Percentiles rank a stretch among this genome's conserved stretches.
These are phyloP conservation scores for Trametes elegans DNA, from an alignment of 768 basidiomycete genomes.

Conservation along the genomic window DNA sequence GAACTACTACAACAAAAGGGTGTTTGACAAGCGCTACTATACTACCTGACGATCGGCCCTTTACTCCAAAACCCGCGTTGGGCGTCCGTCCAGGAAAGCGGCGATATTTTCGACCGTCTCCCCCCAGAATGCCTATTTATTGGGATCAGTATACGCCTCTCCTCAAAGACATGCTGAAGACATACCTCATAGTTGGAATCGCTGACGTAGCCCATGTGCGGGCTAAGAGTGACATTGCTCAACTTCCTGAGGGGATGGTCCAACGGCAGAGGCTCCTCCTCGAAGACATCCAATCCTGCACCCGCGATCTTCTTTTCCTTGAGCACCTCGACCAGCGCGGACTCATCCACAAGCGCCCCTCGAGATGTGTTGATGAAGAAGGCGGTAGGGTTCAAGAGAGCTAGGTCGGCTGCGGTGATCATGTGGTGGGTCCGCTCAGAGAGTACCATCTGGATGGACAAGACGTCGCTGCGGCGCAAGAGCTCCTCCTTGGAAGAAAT, in stretches of 20 bases:
- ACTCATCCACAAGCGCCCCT: conserved; percentile 64
- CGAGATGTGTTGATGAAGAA: conserved; percentile 67
- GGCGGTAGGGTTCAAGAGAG: conserved; percentile 53
- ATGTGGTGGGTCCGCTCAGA: conserved; percentile 50
- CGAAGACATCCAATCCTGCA: conserved; percentile 66
- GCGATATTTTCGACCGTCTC: conserved; percentile 59
- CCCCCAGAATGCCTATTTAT: conserved; percentile 45
- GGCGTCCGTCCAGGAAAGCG: conserved; percentile 47
- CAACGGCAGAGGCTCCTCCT: conserved; percentile 60
- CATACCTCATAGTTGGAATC: conserved; percentile 51
- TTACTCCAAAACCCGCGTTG: conserved; percentile 27
- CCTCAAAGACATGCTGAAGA: too few species aligned
- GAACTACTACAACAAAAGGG: too few species aligned
- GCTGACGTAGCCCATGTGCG: conserved; percentile 58
- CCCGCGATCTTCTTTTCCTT: conserved; percentile 49
- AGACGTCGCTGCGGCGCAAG: conserved; percentile 51
- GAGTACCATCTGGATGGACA: conserved; percentile 61
- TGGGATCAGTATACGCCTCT: background rate
- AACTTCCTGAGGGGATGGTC: conserved; percentile 51
- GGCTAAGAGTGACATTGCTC: conserved; percentile 56
- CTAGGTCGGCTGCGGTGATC: conserved; percentile 46
- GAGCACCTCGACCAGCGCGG: conserved; percentile 48
- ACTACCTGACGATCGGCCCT: background rate
- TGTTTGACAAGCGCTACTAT: background rate
- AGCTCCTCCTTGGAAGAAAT: conserved; percentile 51